Percentiles rank a stretch among this genome's conserved stretches.
These are phyloP conservation scores for Gastrolobium bilobum DNA, from an alignment of 306 rosid genomes.

Conservation along the genomic window DNA sequence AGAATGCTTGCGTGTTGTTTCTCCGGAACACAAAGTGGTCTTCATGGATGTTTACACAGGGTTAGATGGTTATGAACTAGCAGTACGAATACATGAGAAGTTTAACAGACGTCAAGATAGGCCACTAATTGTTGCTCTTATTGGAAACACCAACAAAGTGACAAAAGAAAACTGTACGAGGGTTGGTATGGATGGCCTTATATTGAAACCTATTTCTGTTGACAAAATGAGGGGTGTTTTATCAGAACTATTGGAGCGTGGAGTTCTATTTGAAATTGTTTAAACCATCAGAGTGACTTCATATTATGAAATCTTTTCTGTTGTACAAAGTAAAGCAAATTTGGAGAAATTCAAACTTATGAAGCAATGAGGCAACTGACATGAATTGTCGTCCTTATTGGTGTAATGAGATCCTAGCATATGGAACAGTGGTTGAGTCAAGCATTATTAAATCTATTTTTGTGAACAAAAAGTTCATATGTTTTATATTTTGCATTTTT, in stretches of 20 bases:
- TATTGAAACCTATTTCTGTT: conserved; percentile 86
- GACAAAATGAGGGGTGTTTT: conserved; percentile 89
- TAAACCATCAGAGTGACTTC: conserved; percentile 45
- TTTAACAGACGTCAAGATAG: conserved; percentile 72
- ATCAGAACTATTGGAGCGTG: conserved; percentile 77
- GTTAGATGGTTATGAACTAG: conserved; percentile 76
- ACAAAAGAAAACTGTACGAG: conserved; percentile 85
- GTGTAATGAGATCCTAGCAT: conserved; percentile 9
- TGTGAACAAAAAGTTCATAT: conserved; percentile 20
- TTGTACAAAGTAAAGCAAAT: conserved; percentile 51
- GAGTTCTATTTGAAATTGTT: conserved; percentile 72
- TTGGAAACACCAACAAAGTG: conserved; percentile 75
- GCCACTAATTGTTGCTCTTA: conserved; percentile 82
- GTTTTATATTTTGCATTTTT: conserved; percentile 35
- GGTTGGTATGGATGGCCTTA: conserved; percentile 84
- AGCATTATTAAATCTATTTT: conserved; percentile 41
- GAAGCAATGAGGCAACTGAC: conserved; percentile 47
- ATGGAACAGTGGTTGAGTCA: conserved; percentile 33
- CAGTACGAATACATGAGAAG: conserved; percentile 67
- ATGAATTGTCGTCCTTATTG: conserved; percentile 22
- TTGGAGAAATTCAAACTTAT: conserved; percentile 45
- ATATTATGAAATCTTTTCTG: conserved; percentile 17
- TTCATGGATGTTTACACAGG: conserved; percentile 84
- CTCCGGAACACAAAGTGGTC: conserved; percentile 77
- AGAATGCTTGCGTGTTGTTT: conserved; percentile 72